Evolutionary conservation across 148 eudicot genomes (phyloP).

Genomic region (Tetragonia tetragonoides): DNA sequence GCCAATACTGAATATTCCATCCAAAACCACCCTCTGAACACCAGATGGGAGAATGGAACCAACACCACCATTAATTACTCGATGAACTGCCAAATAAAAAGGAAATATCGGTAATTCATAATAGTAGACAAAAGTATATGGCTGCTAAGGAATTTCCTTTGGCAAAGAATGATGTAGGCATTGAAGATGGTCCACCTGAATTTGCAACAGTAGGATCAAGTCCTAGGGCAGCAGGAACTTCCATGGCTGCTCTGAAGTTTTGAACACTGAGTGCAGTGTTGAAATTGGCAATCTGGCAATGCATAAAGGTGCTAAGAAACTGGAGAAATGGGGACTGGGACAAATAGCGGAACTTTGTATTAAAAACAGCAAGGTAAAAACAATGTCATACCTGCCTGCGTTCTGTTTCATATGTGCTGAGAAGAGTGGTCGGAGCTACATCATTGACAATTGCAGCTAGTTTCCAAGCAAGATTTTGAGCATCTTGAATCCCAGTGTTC

Average conservation of each 20-base stretch:
- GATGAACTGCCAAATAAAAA: conserved; percentile 62
- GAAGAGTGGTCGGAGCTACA: conserved; percentile 59
- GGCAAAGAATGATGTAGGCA: background rate
- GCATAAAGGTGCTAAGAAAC: conserved; percentile 9
- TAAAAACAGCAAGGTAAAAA: conserved; percentile 12
- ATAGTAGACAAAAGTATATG: background rate
- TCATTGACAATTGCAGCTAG: conserved; percentile 70
- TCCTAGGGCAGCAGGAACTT: conserved; percentile 94
- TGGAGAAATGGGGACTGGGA: conserved; percentile 1
- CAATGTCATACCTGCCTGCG: conserved; percentile 63
- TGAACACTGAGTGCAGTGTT: conserved; percentile 84
- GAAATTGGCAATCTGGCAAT: conserved; percentile 68
- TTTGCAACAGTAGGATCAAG: conserved; percentile 86
- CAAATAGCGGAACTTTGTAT: background rate
- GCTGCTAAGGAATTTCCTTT: too few relatives aligned
- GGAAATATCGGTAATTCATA: conserved; percentile 12
- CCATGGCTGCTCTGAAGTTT: conserved; percentile 96
- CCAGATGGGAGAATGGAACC: conserved; percentile 69
- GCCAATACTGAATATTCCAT: conserved; percentile 80
- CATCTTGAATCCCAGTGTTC: conserved; percentile 99
- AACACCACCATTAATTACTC: conserved; percentile 50
- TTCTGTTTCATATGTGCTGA: conserved; percentile 79
- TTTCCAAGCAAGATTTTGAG: conserved; percentile 98
- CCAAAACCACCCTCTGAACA: conserved; percentile 66
- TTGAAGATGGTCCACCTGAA: conserved; percentile 46